These are phyloP conservation scores for Antrodiella citrinella DNA, from an alignment of 768 basidiomycete genomes.

Conservation along the genomic window DNA sequence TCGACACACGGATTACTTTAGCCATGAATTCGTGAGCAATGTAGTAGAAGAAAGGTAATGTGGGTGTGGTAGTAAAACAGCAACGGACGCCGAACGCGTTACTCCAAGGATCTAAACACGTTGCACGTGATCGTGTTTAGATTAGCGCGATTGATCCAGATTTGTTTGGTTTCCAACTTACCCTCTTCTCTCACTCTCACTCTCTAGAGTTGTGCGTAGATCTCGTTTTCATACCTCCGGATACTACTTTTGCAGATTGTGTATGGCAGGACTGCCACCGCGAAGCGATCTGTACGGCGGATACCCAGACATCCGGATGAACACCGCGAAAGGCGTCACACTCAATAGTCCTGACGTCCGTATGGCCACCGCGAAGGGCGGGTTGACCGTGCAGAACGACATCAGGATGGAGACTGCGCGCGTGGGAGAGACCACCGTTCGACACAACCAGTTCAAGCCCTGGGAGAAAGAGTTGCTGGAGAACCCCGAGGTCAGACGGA, in stretches of 20 bases:
- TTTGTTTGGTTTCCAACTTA: background rate
- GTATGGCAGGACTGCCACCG: background rate
- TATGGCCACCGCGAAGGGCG: conserved; percentile 57
- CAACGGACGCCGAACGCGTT: background rate
- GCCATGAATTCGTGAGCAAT: background rate
- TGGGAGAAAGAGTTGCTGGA: conserved; percentile 87
- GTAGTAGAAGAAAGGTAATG: background rate
- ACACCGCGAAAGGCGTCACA: conserved; percentile 60
- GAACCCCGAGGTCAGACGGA: conserved; percentile 83
- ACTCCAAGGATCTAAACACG: background rate
- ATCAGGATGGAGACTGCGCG: conserved; percentile 64
- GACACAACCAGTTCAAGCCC: conserved; percentile 46
- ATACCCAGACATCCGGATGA: conserved; percentile 66
- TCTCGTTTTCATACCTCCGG: no score
- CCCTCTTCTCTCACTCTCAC: background rate
- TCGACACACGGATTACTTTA: conserved; percentile 27
- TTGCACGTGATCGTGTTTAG: background rate
- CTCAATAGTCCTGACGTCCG: conserved; percentile 40
- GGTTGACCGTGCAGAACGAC: conserved; percentile 39
- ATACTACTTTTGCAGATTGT: background rate
- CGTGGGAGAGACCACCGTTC: conserved; percentile 40
- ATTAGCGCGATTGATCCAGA: background rate
- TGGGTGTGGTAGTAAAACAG: background rate
- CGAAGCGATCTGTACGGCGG: conserved; percentile 24
- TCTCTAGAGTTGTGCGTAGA: no score